Base-by-base conservation (phyloP, 1,284 basidiomycete species). In the Pascua guehoae region DNA sequence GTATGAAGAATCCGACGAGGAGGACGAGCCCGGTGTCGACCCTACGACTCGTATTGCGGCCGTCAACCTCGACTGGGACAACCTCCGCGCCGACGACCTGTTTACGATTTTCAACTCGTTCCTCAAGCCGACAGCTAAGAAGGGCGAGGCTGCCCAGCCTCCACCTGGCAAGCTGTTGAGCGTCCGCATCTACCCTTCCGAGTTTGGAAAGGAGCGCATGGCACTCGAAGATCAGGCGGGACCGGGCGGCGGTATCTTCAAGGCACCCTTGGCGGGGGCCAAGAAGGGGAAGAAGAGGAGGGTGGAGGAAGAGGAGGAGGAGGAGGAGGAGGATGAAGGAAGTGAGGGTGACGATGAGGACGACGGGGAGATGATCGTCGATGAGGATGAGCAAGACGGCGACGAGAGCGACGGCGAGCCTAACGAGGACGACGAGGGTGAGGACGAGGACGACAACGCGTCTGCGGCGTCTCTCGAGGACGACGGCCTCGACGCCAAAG, bases 21-120 rank as follows among this genome's bases (percentile, higher is more conserved):
- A 81, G n/a, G 71, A 72, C 5, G 67, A 74, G 38, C 68, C 69
- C 37, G 63, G 65, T 0, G 72, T 71, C 15, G 67, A 72, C 14
- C 74, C 78, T 1, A 91, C 90, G 1, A 82, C 80, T 47, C 83
- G 95, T 12, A 78, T 98, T 8, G 96, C 95, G 0, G 85, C 89
- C 36, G 95, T 99, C 65, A 98, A 98, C 73, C 84, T 98, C 58
- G 96, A 99, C 78, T 99, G 96, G 96, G 96, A 98, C 76, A 85
- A 98, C 77, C 85, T 98, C 54, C 88, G 89, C 49, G 91, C 95
- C 1, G 81, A 81, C 40, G 94, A 98, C 75, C 80, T 99, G 24
- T 97, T 85, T 84, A 92, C 91, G 75, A 89, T 98, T 44, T 93
- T 92, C 76, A 86, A 90, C 40, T 97, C 93, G 5, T 84, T 95